Evolutionary conservation across 2,329 filamentous ascomycete genomes (phyloP).

Genomic region (Chrysoporthe austroafricana): DNA sequence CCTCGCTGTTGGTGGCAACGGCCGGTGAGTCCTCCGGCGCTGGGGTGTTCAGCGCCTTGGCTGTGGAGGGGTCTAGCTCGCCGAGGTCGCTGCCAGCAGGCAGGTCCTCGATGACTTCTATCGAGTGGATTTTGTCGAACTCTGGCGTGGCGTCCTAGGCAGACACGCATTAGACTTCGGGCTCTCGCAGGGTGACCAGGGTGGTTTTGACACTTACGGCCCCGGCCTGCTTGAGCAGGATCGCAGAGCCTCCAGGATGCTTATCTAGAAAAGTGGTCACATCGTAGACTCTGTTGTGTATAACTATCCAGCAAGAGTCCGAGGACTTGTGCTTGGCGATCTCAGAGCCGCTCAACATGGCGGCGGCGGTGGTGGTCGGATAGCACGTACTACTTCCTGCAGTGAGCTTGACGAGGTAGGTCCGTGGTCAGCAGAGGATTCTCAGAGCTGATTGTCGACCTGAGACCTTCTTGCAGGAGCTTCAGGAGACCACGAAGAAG

Average conservation of each 20-base stretch:
- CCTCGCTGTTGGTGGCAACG: conserved; percentile 20
- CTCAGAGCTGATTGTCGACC: too few relatives aligned
- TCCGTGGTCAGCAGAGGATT: too few relatives aligned
- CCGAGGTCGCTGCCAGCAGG: conserved; percentile 37
- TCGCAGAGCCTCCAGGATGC: conserved; percentile 38
- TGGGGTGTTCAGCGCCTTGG: conserved; percentile 32
- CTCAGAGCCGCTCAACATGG: conserved; percentile 37
- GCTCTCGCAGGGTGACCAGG: neutral
- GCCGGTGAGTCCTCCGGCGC: conserved; percentile 3
- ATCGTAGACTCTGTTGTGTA: conserved; percentile 41
- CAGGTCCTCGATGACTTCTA: conserved; percentile 37
- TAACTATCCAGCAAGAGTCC: conserved; percentile 44
- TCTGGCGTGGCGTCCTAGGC: conserved; percentile 38
- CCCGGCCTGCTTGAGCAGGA: conserved; percentile 38
- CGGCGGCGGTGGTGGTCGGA: neutral
- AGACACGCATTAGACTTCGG: neutral
- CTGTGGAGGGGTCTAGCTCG: conserved; percentile 34
- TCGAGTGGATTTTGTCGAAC: conserved; percentile 38
- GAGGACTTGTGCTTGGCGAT: conserved; percentile 40
- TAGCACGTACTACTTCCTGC: too few relatives aligned
- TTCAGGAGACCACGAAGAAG: too few relatives aligned
- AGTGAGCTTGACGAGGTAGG: too few relatives aligned
- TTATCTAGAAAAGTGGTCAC: conserved; percentile 42
- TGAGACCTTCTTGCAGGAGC: too few relatives aligned
- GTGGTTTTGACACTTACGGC: conserved; percentile 32